Percentiles rank a stretch among this genome's conserved stretches.
Evolutionary conservation across 108 stramenopile species (phyloP).

Genomic region (Nannochloropsis oceanica): DNA sequence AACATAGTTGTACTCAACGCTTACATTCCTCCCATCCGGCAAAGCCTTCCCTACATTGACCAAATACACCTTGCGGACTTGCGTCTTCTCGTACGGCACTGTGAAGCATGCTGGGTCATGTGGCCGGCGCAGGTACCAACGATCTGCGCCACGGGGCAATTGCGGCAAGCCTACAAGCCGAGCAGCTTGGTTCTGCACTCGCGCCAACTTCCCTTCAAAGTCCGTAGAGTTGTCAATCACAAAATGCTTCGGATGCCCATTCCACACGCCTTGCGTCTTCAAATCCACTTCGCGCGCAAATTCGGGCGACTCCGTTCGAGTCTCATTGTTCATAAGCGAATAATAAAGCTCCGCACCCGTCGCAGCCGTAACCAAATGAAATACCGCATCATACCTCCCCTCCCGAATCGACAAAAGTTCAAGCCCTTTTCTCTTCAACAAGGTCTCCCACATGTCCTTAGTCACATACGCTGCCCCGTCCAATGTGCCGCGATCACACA

Average conservation of each 20-base stretch:
- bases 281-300: constrained; percentile 56
- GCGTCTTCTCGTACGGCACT: not conserved
- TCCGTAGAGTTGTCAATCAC: constrained; percentile 26
- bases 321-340: constrained; percentile 74
- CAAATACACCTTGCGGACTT: not conserved
- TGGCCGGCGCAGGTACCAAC: not conserved
- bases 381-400: constrained; percentile 72
- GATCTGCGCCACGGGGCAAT: not conserved
- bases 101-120: not conserved
- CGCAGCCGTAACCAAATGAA: constrained; percentile 84
- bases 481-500: constrained; percentile 86
- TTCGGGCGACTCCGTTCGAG: constrained; percentile 61
- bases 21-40: not conserved
- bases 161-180: constrained; percentile 19
- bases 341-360: constrained; percentile 41
- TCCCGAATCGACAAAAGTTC: constrained; percentile 15
- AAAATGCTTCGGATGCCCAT: constrained; percentile 20
- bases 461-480: constrained; percentile 76
- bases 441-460: constrained; percentile 7
- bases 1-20: not conserved
- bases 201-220: constrained; percentile 22
- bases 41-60: not conserved
- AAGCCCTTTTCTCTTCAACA: constrained; percentile 22
- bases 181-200: not conserved
- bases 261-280: constrained; percentile 41